Base-by-base conservation (phyloP, 768 basidiomycete species). In the Mycena leptocephala region DNA sequence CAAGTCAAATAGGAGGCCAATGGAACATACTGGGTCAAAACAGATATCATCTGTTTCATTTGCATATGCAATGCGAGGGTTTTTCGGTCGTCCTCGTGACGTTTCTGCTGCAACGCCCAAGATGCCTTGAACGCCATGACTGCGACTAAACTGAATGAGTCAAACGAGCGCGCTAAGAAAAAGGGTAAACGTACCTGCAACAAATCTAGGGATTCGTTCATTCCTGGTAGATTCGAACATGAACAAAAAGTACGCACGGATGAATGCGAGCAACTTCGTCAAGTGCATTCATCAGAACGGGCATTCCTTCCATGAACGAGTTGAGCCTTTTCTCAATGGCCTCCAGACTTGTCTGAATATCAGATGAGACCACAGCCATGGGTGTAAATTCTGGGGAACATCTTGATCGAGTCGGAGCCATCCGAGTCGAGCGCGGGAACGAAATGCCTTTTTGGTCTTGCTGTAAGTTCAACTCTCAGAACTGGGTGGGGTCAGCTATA, bases 21-120 rank as follows among this genome's bases (percentile, higher is more conserved):
- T 1, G 37, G 20, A 10, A 66, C 85, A 7, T 53, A 88, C 87
- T 85, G 84, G 0, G 83, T 59, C 13, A 88, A 75, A 18, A 81
- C 81, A 14, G 70, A 66, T 83, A 88, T 86, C 86, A 86, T 88
- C 30, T 88, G 84, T 53, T 78, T 82, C 88, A 88, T 88, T 70
- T 84, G 82, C 16, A 83, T 80, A 77, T 85, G 82, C n/a, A 89
- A 77, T 0, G 82, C 70, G 5, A 83, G 76, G 14, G 88, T 82
- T 68, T 83, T 85, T 70, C 82, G 82, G 68, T 89, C 87, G 48
- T 89, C 88, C 7, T 86, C 86, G 7, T 84, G 81, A 3, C 87
- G 82, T 43, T 84, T 86, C 65, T 82, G 72, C 58, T 87, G 87
- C 37, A 89, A 80, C 14, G 83, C 85, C 70, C 85, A 83, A 5